Base-by-base conservation (phyloP, 2,329 filamentous ascomycete genomes). In the Aureobasidium leucospermi region DNA sequence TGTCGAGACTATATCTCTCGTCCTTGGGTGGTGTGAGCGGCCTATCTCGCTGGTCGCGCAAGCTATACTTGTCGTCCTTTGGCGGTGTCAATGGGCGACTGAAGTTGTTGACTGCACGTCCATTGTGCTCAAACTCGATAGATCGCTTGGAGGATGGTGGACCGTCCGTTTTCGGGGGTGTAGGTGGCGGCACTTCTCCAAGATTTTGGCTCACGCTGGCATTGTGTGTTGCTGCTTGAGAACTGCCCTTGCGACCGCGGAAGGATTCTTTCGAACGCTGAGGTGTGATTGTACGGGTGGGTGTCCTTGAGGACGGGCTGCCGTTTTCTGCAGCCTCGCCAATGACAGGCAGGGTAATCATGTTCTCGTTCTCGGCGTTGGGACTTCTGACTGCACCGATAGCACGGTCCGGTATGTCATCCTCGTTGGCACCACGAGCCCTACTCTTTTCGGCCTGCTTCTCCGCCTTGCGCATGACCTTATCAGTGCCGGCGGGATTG, bases 301-400 rank as follows among this genome's bases (percentile, higher is more conserved):
- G 64, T 39, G 67, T 67, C 28, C 64, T 60, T 34, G 62, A 63
- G 29, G 60, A 61, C 28, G 85, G 80, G 61, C 87, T 89, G 7
- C 80, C 83, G 9, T 80, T 86, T 72, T 96, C 93, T 5, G 85
- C 88, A n/a, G 85, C 87, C 74, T 97, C 93, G 65, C 96, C 89
- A 6, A 97, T 91, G 9, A 96, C 86, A 0, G 93, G 93, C 2
- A 97, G 76, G 1, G 80, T 85, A 34, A 79, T 79, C 11, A 81
- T 77, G 11, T 78, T 73, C 13, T 81, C 78, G 75, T 81, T 68
- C 70, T 85, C 70, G 66, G 87, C 78, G 19, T 75, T 79, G 68
- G 76, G 81, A 73, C 78, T 88, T 69, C 76, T 81, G 64, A 78
- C 79, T 60, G 76, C 84, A 60, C 74, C 74, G 48, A 91, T 72